Evolutionary conservation across 192 early-diverging fungal species (phyloP), one percentile per base, ranked within the genome.

Genomic region (Diversispora epigaea): DNA sequence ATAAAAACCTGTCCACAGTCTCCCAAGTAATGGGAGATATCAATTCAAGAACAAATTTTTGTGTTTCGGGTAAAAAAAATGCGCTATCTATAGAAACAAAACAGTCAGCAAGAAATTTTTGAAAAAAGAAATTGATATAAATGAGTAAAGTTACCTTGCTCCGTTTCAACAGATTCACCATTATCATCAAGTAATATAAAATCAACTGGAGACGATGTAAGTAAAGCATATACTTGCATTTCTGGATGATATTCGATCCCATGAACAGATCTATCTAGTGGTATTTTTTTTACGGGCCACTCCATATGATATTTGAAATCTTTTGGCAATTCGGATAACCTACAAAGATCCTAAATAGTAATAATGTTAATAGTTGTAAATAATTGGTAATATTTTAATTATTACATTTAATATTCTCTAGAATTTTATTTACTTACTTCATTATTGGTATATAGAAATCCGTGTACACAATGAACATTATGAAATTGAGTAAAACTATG

Each of bases 1-100:
- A 8, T 2, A 60, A 32, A 19, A 85, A 89, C 77, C 82, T 78
- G 76, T 98, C 96, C 0, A 96, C 93, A 12, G 92, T 95, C 74
- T 98, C 95, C 94, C 94, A 98, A 17, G 95, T 96, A 0, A 95
- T 88, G 1, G 96, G 95, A 17, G 96, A 97, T 14, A 99, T 85
- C 57, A 99, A 83, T 61, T 97, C 93, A 46, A 99, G 68, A 6
- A 86, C 86, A 77, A 89, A 95, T 17, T 82, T 80, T 12, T 89
- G 84, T 47, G 86, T 80, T 14, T 76, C 72, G 15, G 96, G 94
- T 4, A 85, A 80, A 76, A 91, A 88, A 25, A 84, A 82, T 19
- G 41, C 60, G 73, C 79, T 47, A 57, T 81, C 82, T 54, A 62
- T 58, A 12, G 73, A 84, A 56, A 77, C 60, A 15, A 75, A 66